Evolutionary conservation across 2,329 filamentous ascomycete genomes (phyloP).

Genomic region (Arthrobotrys musiformis): DNA sequence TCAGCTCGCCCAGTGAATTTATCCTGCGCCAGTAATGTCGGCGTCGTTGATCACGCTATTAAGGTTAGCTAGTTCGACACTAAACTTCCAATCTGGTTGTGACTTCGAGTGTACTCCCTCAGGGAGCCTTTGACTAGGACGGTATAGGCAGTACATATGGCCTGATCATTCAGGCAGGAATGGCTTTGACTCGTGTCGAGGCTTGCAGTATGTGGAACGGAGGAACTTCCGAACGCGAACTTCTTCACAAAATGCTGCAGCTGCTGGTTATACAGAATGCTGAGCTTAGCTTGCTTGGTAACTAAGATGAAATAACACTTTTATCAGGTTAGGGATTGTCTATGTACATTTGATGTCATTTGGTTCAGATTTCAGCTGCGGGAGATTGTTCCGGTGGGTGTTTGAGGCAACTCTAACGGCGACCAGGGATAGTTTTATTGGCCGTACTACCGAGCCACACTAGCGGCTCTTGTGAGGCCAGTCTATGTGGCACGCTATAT

Average conservation of each 20-base stretch:
- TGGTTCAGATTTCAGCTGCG: conserved; percentile 42
- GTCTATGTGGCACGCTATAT: conserved; percentile 10
- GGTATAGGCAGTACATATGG: not conserved
- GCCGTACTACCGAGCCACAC: conserved; percentile 15
- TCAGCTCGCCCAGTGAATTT: conserved; percentile 38
- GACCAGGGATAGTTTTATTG: conserved; percentile 27
- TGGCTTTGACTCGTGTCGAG: conserved; percentile 5
- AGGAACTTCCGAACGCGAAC: conserved; percentile 45
- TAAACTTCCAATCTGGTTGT: conserved; percentile 7
- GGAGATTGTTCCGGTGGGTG: conserved; percentile 9
- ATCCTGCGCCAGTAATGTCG: conserved; percentile 26
- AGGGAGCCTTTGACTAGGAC: not conserved
- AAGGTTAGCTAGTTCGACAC: not conserved
- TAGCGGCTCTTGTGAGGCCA: conserved; percentile 27
- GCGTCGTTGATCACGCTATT: conserved; percentile 35
- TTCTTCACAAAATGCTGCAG: conserved; percentile 2
- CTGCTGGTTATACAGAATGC: conserved; percentile 11
- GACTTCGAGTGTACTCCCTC: not conserved
- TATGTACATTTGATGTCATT: conserved; percentile 39
- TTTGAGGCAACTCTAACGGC: conserved; percentile 33
- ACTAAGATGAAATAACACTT: not conserved
- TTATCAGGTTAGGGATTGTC: not conserved
- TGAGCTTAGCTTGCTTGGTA: not conserved
- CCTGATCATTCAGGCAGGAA: conserved; percentile 2
- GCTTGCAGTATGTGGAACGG: conserved; percentile 10